Percentiles rank a stretch among this genome's conserved stretches.
Conservation (phyloP, 2,329 filamentous ascomycete species). For the Balansia obtecta region DNA sequence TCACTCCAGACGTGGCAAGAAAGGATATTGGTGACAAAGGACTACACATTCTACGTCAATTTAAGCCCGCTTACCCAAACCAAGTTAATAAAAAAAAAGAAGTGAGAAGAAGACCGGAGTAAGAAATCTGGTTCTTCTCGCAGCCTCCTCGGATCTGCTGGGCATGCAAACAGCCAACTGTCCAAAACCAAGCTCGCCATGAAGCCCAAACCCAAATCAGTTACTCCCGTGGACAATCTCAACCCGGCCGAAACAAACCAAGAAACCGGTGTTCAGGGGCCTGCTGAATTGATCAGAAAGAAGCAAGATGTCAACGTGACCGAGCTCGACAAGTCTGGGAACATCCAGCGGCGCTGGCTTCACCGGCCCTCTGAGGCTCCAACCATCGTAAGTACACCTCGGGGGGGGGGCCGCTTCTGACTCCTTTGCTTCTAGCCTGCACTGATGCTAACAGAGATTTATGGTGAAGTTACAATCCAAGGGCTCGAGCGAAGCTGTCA, state of each 20-base stretch:
- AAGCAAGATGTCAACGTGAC: conserved; percentile 18
- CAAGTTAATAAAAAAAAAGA: too few species aligned
- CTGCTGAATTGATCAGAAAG: conserved; percentile 14
- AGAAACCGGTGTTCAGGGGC: conserved; percentile 6
- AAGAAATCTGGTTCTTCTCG: too few species aligned
- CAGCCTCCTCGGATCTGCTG: too few species aligned
- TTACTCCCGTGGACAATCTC: background rate
- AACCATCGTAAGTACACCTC: conserved; percentile 13
- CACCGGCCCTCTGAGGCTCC: conserved; percentile 16
- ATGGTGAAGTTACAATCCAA: conserved; percentile 13
- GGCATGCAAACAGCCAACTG: background rate
- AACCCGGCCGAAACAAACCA: background rate
- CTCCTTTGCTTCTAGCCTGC: too few species aligned
- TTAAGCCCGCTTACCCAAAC: too few species aligned
- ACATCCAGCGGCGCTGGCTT: conserved; percentile 22
- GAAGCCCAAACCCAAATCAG: background rate
- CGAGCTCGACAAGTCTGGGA: conserved; percentile 27
- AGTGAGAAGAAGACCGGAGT: too few species aligned
- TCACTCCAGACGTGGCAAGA: background rate
- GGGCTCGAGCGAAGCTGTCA: conserved; percentile 11
- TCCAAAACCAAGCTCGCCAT: too few species aligned
- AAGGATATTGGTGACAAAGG: too few species aligned
- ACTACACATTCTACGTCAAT: too few species aligned
- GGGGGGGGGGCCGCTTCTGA: too few species aligned
- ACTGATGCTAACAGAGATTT: background rate